Evolutionary conservation across 768 basidiomycete species (phyloP).

Genomic region (Leccinum imitatum): DNA sequence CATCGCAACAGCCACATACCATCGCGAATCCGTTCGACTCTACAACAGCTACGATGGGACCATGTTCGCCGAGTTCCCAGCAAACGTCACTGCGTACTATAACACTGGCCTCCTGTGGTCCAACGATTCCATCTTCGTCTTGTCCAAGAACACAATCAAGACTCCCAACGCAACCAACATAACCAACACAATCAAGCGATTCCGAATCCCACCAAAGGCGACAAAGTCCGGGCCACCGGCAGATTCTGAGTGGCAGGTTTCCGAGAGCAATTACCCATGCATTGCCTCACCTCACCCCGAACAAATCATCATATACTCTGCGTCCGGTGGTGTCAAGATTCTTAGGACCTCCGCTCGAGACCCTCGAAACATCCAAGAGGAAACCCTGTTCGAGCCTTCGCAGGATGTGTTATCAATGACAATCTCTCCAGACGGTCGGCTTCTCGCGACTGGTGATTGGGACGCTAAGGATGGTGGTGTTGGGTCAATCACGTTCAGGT

Average conservation of each 20-base stretch:
- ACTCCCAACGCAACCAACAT: background rate
- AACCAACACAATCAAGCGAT: background rate
- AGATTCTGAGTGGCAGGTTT: conserved; percentile 1
- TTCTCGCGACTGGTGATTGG: conserved; percentile 6
- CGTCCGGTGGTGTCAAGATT: background rate
- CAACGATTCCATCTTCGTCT: background rate
- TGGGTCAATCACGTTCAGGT: background rate
- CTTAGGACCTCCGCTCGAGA: background rate
- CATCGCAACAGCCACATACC: no score
- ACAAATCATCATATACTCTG: conserved; percentile 1
- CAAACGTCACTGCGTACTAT: conserved; percentile 12
- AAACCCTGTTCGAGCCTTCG: background rate
- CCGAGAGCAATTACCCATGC: conserved; percentile 6
- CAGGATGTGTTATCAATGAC: conserved; percentile 12
- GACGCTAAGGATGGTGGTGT: conserved; percentile 8
- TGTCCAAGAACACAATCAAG: conserved; percentile 1
- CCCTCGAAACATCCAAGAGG: background rate
- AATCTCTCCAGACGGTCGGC: background rate
- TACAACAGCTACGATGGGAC: conserved; percentile 7
- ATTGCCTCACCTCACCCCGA: conserved; percentile 10
- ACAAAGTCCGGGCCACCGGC: background rate
- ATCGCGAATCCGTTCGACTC: conserved; percentile 7
- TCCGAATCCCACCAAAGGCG: background rate
- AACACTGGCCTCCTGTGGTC: conserved; percentile 16
- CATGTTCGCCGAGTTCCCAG: background rate